Percentiles rank a stretch among this genome's conserved stretches.
Conservation (phyloP, 148 eudicot species). For the Vaccinium macrocarpon region DNA sequence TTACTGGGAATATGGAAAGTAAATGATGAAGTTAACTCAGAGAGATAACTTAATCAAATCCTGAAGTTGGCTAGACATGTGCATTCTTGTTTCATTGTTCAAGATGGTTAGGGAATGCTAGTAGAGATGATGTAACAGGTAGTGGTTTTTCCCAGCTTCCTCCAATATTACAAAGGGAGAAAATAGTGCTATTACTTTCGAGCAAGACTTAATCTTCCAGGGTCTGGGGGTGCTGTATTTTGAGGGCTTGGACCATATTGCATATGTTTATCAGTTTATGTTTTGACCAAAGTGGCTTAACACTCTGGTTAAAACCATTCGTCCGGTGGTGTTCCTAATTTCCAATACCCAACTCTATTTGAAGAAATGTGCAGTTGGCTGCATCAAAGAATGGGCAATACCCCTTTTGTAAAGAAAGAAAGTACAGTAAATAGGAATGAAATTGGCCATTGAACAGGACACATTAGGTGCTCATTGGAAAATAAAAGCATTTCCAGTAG, state of each 20-base stretch:
- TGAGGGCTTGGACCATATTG: background rate
- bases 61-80: background rate
- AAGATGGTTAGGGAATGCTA: background rate
- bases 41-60: background rate
- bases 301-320: background rate
- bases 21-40: background rate
- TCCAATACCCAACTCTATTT: background rate
- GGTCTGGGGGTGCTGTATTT: background rate
- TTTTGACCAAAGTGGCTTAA: background rate
- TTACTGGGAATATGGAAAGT: background rate
- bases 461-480: background rate
- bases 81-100: background rate
- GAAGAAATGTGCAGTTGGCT: background rate
- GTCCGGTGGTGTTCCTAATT: background rate
- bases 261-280: background rate
- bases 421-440: background rate
- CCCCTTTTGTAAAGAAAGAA: background rate
- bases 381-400: background rate
- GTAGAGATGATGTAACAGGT: background rate
- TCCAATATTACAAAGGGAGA: background rate
- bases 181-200: background rate
- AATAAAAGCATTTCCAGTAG: no score
- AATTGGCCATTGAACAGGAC: background rate
- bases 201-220: background rate
- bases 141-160: background rate